These are phyloP conservation scores for Hemileia vastatrix DNA, from an alignment of 1,284 basidiomycete species.

Conservation along the genomic window DNA sequence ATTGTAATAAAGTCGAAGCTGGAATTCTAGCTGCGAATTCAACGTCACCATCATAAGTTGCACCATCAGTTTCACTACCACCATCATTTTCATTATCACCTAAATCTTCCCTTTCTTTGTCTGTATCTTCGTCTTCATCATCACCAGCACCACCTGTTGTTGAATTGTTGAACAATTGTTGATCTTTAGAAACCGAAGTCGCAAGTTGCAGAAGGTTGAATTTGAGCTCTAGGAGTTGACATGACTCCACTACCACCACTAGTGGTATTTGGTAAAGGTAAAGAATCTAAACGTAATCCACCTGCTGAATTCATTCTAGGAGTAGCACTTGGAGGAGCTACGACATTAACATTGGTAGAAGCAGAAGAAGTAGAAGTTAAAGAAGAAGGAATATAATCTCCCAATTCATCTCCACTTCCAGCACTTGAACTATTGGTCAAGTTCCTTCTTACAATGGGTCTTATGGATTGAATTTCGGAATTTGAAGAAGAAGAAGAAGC, in stretches of 20 bases:
- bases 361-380: not conserved
- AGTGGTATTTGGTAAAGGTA: not conserved
- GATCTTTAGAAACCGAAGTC: not conserved
- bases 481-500: constrained; percentile 26
- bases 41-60: constrained; percentile 38
- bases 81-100: constrained; percentile 3
- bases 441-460: not conserved
- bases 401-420: not conserved
- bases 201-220: not conserved
- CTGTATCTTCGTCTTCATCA: not conserved
- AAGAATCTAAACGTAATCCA: not conserved
- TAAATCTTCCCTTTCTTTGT: not conserved
- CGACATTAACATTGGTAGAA: no score
- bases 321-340: not conserved
- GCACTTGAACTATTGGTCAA: not conserved
- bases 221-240: not conserved
- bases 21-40: constrained; percentile 35
- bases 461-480: constrained; percentile 20
- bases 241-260: not conserved
- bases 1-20: constrained; percentile 27
- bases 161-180: not conserved
- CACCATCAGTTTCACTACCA: constrained; percentile 24
- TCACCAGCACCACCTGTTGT: not conserved
- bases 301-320: not conserved
- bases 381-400: not conserved